phyloP scores from a whole-genome alignment of 2,329 filamentous ascomycete species.

The Rhinocladiella similis region DNA sequence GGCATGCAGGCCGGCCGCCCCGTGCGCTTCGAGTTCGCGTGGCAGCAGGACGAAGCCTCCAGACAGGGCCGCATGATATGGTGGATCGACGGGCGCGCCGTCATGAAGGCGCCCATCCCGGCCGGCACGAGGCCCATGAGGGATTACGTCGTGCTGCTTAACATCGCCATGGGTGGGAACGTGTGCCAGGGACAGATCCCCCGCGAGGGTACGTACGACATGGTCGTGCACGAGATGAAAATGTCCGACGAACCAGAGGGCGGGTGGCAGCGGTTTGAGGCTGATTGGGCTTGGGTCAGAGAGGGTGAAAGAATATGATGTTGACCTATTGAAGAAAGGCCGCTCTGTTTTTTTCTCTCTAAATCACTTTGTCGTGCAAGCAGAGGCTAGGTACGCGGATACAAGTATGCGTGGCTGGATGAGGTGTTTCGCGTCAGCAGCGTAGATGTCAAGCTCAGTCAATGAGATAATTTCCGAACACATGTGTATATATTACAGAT shows the following conservation, averaged over 20 bases:
- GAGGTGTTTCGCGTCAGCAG: too few species aligned
- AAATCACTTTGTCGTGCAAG: too few species aligned
- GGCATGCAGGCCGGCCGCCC: constrained; percentile 24
- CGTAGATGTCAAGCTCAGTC: too few species aligned
- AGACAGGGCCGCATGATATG: constrained; percentile 22
- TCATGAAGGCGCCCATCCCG: constrained; percentile 29
- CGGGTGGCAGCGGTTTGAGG: constrained; percentile 27
- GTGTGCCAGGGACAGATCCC: constrained; percentile 28
- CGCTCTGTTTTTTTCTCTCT: too few species aligned
- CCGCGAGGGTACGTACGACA: constrained; percentile 24
- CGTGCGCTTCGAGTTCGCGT: constrained; percentile 29
- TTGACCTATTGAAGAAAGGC: not conserved
- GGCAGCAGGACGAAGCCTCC: constrained; percentile 19
- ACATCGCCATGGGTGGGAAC: constrained; percentile 31
- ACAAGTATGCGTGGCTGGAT: too few species aligned
- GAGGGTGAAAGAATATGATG: constrained; percentile 25
- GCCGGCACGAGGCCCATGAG: constrained; percentile 23
- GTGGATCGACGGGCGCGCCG: constrained; percentile 29
- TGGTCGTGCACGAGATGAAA: constrained; percentile 28
- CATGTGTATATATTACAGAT: too few species aligned
- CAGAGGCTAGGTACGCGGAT: too few species aligned
- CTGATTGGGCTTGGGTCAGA: constrained; percentile 18
- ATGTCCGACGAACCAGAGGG: constrained; percentile 27
- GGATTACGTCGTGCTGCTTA: constrained; percentile 28
- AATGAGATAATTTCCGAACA: too few species aligned